Evolutionary conservation across 2,329 filamentous ascomycete species (phyloP).

Genomic region (Berkeleyomyces basicola): DNA sequence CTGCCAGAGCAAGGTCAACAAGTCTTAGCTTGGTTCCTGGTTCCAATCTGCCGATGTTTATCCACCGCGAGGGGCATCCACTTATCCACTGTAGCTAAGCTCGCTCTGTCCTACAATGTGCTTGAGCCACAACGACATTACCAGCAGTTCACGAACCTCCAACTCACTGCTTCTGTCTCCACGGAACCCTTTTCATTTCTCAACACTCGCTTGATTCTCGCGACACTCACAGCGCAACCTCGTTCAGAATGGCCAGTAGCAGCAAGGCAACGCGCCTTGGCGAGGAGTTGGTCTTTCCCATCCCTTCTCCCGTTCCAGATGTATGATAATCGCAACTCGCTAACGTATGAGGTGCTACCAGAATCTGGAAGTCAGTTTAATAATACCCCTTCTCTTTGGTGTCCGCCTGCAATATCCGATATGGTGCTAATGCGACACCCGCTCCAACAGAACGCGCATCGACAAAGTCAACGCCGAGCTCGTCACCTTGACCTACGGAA

Average conservation of each 20-base stretch:
- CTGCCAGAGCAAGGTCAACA: background rate
- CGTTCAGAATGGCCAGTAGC: conserved; percentile 35
- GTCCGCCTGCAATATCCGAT: background rate
- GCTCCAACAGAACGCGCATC: conserved; percentile 56
- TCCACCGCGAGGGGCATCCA: conserved; percentile 2
- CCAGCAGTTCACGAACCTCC: background rate
- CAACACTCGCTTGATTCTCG: background rate
- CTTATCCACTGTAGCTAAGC: background rate
- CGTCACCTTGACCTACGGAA: conserved; percentile 93
- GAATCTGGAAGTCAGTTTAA: conserved; percentile 79
- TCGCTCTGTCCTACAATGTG: background rate
- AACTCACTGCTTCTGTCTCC: background rate
- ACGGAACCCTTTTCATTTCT: background rate
- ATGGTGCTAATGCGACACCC: background rate
- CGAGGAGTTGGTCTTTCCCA: conserved; percentile 36
- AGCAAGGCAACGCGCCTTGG: conserved; percentile 44
- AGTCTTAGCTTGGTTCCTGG: background rate
- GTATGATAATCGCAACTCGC: conserved; percentile 5
- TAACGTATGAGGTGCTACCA: conserved; percentile 24
- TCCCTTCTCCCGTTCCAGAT: background rate
- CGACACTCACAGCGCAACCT: background rate
- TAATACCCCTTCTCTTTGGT: background rate
- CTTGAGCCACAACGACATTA: background rate
- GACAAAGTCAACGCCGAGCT: conserved; percentile 98
- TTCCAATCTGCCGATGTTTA: conserved; percentile 2